These are phyloP conservation scores for Pisolithus thermaeus DNA, from an alignment of 1,284 basidiomycete genomes.

Conservation along the genomic window DNA sequence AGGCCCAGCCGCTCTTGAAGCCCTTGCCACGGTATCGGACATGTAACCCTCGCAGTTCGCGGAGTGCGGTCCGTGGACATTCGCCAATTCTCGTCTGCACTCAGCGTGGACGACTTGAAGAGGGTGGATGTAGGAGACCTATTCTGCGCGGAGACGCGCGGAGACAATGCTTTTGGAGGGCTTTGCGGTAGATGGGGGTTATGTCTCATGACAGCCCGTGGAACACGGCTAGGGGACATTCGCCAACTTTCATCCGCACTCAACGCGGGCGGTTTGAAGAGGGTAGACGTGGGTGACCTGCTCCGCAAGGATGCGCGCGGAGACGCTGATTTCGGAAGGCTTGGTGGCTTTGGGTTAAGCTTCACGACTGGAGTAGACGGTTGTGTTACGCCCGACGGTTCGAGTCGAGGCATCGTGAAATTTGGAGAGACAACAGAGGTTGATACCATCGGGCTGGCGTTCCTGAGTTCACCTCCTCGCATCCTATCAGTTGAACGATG, in stretches of 20 bases:
- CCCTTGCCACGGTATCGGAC: conserved; percentile 21
- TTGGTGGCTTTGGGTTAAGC: background rate
- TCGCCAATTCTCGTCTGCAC: conserved; percentile 18
- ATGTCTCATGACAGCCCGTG: background rate
- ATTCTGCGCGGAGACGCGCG: background rate
- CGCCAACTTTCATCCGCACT: conserved; percentile 18
- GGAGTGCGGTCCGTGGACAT: conserved; percentile 25
- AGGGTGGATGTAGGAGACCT: background rate
- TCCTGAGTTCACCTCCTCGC: too few relatives aligned
- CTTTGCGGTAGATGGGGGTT: background rate
- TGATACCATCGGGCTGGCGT: too few relatives aligned
- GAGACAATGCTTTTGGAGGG: background rate
- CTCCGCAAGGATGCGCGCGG: background rate
- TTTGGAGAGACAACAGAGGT: background rate
- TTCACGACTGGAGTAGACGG: background rate
- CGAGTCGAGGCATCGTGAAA: background rate
- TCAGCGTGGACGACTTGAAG: background rate
- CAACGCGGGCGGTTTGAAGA: background rate
- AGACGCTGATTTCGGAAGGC: background rate
- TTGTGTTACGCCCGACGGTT: too few relatives aligned
- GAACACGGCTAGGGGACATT: conserved; percentile 8
- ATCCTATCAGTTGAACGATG: background rate
- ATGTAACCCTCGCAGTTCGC: conserved; percentile 24
- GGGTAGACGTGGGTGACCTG: background rate
- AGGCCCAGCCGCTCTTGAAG: conserved; percentile 16